These are phyloP conservation scores for Paramecium sonneborni DNA, from an alignment of 73 alveolate genomes.

Conservation along the genomic window DNA sequence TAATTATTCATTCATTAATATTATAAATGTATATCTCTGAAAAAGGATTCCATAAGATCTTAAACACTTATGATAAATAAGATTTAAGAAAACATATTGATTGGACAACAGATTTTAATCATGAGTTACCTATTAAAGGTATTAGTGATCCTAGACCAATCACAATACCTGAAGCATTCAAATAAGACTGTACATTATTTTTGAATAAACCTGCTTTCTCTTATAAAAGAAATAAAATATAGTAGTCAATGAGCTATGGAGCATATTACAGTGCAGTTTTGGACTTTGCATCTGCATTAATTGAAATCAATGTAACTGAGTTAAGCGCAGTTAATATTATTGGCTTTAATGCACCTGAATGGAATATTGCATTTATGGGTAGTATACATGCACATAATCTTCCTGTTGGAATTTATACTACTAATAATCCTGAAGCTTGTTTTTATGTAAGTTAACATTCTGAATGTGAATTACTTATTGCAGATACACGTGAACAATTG, in stretches of 20 bases:
- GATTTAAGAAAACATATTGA: constrained; percentile 54
- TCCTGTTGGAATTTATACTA: constrained; percentile 84
- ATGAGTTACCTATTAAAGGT: constrained; percentile 45
- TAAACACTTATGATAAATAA: constrained; percentile 13
- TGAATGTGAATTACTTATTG: constrained; percentile 71
- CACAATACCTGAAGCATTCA: neutral
- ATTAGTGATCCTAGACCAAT: constrained; percentile 33
- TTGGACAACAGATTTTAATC: constrained; percentile 68
- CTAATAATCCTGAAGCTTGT: constrained; percentile 81
- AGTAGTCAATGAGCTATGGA: constrained; percentile 73
- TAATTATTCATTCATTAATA: constrained; percentile 6
- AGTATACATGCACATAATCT: constrained; percentile 74
- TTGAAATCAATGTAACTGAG: constrained; percentile 70
- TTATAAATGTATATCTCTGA: constrained; percentile 1
- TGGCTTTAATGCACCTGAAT: constrained; percentile 87
- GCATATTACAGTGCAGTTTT: constrained; percentile 61
- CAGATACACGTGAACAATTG: constrained; percentile 59
- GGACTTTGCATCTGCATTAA: constrained; percentile 76
- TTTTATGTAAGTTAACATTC: constrained; percentile 79
- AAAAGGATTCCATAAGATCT: constrained; percentile 40
- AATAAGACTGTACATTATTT: neutral
- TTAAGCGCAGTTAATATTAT: constrained; percentile 74
- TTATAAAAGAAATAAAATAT: constrained; percentile 68
- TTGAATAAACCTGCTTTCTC: neutral
- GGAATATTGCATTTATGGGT: constrained; percentile 85